These are phyloP conservation scores for Handroanthus guayacan DNA, from an alignment of 257 asterid genomes.

Conservation along the genomic window DNA sequence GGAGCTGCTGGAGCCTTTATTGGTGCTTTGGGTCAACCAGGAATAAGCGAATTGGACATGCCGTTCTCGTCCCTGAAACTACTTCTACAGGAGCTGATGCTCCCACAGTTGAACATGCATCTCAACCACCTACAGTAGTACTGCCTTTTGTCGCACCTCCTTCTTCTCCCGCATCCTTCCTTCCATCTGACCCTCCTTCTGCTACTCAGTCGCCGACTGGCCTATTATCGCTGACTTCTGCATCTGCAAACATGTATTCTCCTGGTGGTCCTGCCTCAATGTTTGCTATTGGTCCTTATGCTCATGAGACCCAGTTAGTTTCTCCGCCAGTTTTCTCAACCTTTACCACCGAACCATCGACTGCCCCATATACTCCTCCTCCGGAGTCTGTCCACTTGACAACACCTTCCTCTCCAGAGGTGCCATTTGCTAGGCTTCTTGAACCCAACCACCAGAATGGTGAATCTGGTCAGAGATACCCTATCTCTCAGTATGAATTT, in stretches of 20 bases:
- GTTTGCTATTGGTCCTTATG: constrained; percentile 91
- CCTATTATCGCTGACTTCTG: constrained; percentile 56
- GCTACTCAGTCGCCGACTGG: constrained; percentile 80
- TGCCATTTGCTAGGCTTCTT: constrained; percentile 90
- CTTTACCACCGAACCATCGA: constrained; percentile 91
- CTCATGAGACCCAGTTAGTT: constrained; percentile 90
- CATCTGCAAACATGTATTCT: constrained; percentile 77
- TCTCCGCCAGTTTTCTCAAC: constrained; percentile 95
- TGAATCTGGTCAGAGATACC: constrained; percentile 60
- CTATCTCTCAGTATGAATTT: constrained; percentile 67
- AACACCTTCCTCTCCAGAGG: constrained; percentile 97
- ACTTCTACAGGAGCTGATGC: constrained; percentile 49
- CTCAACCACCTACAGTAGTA: constrained; percentile 58
- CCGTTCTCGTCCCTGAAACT: constrained; percentile 74
- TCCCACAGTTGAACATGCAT: constrained; percentile 47
- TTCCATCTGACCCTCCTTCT: constrained; percentile 88
- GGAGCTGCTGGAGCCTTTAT: constrained; percentile 75
- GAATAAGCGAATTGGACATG: constrained; percentile 75
- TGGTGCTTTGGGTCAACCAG: constrained; percentile 85
- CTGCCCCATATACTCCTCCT: constrained; percentile 98
- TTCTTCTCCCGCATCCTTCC: constrained; percentile 93
- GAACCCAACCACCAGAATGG: constrained; percentile 69
- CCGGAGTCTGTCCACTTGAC: constrained; percentile 86
- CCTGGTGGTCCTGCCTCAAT: constrained; percentile 87
- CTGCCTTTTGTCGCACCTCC: constrained; percentile 94